Evolutionary conservation across 306 rosid genomes (phyloP).

Genomic region (Hippophae rhamnoides): DNA sequence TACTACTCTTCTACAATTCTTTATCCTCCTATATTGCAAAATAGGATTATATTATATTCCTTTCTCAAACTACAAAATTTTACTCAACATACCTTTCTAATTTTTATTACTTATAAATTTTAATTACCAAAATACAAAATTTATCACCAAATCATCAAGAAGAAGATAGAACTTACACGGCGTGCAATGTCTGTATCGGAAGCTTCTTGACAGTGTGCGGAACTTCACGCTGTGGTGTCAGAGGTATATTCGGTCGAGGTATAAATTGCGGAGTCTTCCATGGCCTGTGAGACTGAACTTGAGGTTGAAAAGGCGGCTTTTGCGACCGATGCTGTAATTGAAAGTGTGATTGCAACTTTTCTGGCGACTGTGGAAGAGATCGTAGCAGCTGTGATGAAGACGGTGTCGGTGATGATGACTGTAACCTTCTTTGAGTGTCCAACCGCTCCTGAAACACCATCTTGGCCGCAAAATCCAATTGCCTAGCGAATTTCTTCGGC

Average conservation of each 20-base stretch:
- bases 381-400: conserved; percentile 1
- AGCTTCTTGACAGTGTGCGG: conserved; percentile 36
- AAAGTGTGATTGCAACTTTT: conserved; percentile 5
- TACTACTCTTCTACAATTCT: no score
- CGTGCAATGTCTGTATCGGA: conserved; percentile 23
- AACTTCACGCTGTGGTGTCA: conserved; percentile 23
- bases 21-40: no score
- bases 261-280: conserved; percentile 15
- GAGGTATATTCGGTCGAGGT: conserved; percentile 22
- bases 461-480: conserved; percentile 44
- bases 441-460: conserved; percentile 12
- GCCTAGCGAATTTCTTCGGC: conserved; percentile 43
- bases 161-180: conserved; percentile 28
- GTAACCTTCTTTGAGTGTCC: conserved; percentile 2
- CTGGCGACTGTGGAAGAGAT: not conserved
- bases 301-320: conserved; percentile 1
- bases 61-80: no score
- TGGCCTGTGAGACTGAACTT: conserved; percentile 6
- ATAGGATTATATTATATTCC: no score
- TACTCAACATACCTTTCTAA: not conserved
- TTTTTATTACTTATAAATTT: not conserved
- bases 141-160: not conserved
- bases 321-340: conserved; percentile 3
- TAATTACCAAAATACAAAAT: not conserved
- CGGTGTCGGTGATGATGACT: not conserved